Evolutionary conservation across 306 rosid genomes (phyloP), one percentile per base, ranked within the genome.

Genomic region (Fagus crenata): DNA sequence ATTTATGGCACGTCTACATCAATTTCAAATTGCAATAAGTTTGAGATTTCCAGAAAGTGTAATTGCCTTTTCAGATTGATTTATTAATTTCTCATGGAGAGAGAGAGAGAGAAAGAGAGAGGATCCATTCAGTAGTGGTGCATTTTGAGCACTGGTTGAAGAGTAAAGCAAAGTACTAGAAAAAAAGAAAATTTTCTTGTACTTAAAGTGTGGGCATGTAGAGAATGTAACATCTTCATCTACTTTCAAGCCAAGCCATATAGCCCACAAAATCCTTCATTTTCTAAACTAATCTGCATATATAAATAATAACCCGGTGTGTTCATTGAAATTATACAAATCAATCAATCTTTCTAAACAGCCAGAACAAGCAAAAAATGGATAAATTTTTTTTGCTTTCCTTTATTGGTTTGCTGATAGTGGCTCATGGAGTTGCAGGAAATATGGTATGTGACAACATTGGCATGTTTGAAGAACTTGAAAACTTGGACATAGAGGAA

Each of bases 161-260:
- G 98, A 92, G 99, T 96, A 90, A 96, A 96, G 99, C 99, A 93
- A 91, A 81, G 86, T 67, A 77, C 84, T 85, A 68, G 71, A 28
- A 18, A 6, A 77, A 89, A 80, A 84, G 51, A 67, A 7, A 7
- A 67, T 73, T 92, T 81, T 86, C 93, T 96, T 96, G 90, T 73
- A 88, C 99, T 96, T 93, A 83, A 96, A 93, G 98, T 80, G 87
- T 91, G 79, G 96, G 90, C 89, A 85, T 96, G 87, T 78, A 74
- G 89, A 87, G 89, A 89, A 84, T 91, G 84, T 77, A 79, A 87
- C 86, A 88, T 85, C 89, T 89, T 89, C 91, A 90, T 91, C 86
- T 91, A 84, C 99, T 96, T 96, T 74, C 93, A 96, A 92, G 99
- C 89, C 90, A 96, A 96, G 99, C 97, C 98, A 92, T 83, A 87